Base-by-base conservation (phyloP, 129 eudicot species). In the Erigeron canadensis region DNA sequence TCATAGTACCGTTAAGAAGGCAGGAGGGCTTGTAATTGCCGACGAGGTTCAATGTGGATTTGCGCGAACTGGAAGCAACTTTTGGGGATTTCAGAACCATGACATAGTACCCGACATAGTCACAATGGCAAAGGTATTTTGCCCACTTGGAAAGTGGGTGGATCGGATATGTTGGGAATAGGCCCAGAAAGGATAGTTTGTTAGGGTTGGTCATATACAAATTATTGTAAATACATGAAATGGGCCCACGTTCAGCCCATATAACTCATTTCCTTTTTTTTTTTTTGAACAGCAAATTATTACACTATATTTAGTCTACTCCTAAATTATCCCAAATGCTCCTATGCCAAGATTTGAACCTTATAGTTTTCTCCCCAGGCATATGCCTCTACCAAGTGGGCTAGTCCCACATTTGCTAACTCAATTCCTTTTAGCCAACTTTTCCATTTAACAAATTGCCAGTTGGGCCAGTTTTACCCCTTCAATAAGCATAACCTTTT, bases 11-110 rank as follows among this genome's bases (percentile, higher is more conserved):
- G 64, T 89, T 18, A 85, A 79, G 69, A 89, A 89, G 42, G 96
- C 86, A 0, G 96, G 96, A 48, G 96, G 96, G 68, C 90, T 89
- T 53, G 80, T 86, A 53, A 84, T 89, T 10, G 87, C 94, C 3
- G 96, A 89, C 67, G 96, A 89, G 86, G 96, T 89, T 59, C 94
- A 89, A 67, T 80, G 86, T 9, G 96, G 94, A 43, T 84, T 86
- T 71, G 96, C 84, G 51, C 86, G 96, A 22, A 84, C 88, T 1
- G 96, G 96, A 17, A 84, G 86, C 82, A 82, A 89, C 77, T 89
- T 84, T 67, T 89, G 96, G 94, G 94, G 94, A 43, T 89, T 86
- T 50, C 84, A 89, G 75, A 75, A 80, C 77, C 90, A 84, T 12
- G 88, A 79, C 23, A 84, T 87, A 16, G 83, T 86, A 34, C 96